These are phyloP conservation scores for Triangularia verruculosa DNA, from an alignment of 2,329 filamentous ascomycete species.

Conservation along the genomic window DNA sequence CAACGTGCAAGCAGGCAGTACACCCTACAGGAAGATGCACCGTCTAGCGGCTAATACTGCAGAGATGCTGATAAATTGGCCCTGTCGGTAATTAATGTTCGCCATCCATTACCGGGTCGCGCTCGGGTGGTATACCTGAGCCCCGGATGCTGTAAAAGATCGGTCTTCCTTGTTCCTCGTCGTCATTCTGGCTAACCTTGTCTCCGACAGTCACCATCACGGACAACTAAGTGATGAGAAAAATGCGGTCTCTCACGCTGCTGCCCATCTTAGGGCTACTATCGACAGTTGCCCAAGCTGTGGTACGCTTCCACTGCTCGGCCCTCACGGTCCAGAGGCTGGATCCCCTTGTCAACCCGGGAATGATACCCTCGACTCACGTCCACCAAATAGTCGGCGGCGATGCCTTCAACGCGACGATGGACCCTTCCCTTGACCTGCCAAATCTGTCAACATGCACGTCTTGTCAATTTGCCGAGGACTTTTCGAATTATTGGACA, in stretches of 20 bases:
- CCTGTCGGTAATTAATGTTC: background rate
- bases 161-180: background rate
- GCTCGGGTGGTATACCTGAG: background rate
- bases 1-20: too few species aligned
- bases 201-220: too few species aligned
- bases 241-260: background rate
- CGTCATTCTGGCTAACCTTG: too few species aligned
- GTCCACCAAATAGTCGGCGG: slow-evolving; percentile 19
- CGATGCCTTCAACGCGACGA: slow-evolving; percentile 15
- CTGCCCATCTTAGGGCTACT: slow-evolving; percentile 5
- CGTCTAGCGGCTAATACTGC: background rate
- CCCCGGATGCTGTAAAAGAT: background rate
- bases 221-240: too few species aligned
- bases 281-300: slow-evolving; percentile 2
- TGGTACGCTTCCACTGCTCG: slow-evolving; percentile 16
- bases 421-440: slow-evolving; percentile 9
- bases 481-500: slow-evolving; percentile 25
- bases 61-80: background rate
- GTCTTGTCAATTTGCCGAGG: slow-evolving; percentile 29
- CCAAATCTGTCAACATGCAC: slow-evolving; percentile 10
- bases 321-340: slow-evolving; percentile 10
- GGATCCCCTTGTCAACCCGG: slow-evolving; percentile 16
- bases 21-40: too few species aligned
- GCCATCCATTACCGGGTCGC: background rate
- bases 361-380: slow-evolving; percentile 14